Evolutionary conservation across 495 filamentous ascomycete species (phyloP).

Genomic region (Usnea hakonensis): DNA sequence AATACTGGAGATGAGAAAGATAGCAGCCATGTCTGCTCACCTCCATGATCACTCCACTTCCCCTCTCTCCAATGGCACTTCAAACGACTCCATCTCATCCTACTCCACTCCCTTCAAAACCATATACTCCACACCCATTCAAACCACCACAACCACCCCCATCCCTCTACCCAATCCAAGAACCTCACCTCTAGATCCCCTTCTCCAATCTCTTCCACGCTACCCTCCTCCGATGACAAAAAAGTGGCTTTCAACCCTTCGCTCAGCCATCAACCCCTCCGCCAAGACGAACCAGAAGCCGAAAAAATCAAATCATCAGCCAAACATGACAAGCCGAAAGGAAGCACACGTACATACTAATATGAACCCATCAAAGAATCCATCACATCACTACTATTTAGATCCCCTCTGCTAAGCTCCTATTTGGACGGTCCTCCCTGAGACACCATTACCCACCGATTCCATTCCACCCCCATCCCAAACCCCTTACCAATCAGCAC

Average conservation of each 20-base stretch:
- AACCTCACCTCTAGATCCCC: background rate
- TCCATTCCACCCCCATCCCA: too few relatives aligned
- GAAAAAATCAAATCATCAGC: background rate
- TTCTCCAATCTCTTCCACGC: background rate
- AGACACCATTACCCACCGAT: too few relatives aligned
- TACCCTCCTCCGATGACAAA: background rate
- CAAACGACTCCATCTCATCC: constrained; percentile 16
- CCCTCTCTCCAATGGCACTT: constrained; percentile 23
- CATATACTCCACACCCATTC: background rate
- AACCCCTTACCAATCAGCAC: too few relatives aligned
- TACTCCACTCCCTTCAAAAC: constrained; percentile 3
- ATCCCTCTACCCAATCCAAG: background rate
- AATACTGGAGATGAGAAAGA: background rate
- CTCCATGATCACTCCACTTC: constrained; percentile 10
- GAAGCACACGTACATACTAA: too few relatives aligned
- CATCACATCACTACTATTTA: too few relatives aligned
- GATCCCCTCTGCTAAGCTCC: too few relatives aligned
- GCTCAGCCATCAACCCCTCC: background rate
- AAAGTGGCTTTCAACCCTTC: background rate
- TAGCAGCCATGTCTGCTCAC: constrained; percentile 6
- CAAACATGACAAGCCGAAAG: background rate
- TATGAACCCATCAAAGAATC: too few relatives aligned
- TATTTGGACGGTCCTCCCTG: too few relatives aligned
- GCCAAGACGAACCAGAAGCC: background rate
- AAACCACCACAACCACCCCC: background rate